These are phyloP conservation scores for Berkeleyomyces basicola DNA, from an alignment of 2,329 filamentous ascomycete species.

Conservation along the genomic window DNA sequence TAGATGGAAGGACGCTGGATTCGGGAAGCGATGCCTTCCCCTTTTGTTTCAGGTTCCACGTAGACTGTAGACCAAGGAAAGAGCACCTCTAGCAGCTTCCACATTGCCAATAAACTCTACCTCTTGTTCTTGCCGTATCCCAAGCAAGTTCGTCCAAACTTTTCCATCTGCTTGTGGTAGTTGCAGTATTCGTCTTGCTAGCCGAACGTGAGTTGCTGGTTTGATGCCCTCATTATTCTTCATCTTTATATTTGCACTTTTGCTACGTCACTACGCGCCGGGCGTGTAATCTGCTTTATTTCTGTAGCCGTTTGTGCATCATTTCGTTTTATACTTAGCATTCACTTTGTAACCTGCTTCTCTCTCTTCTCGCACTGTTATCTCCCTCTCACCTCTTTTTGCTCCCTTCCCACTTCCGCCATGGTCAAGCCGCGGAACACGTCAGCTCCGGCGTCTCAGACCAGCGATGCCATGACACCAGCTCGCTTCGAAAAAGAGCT, in stretches of 20 bases:
- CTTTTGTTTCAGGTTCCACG: conserved; percentile 10
- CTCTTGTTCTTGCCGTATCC: neutral
- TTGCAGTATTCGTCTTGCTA: neutral
- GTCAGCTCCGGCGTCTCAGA: conserved; percentile 2
- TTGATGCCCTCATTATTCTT: neutral
- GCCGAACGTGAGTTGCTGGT: neutral
- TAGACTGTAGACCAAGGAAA: neutral
- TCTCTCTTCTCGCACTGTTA: neutral
- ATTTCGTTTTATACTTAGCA: neutral
- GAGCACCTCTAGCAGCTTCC: neutral
- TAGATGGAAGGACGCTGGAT: conserved; percentile 13
- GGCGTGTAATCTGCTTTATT: neutral
- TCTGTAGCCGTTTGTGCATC: neutral
- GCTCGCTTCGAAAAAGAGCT: conserved; percentile 39
- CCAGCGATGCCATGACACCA: conserved; percentile 27
- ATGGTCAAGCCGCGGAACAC: conserved; percentile 6
- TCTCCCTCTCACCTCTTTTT: neutral
- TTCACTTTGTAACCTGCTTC: neutral
- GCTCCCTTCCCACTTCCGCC: neutral
- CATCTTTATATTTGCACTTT: neutral
- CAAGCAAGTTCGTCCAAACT: neutral
- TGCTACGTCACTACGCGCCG: neutral
- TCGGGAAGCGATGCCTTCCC: neutral
- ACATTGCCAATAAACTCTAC: neutral
- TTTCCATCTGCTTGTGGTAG: neutral